Evolutionary conservation across 352 stramenopile species (phyloP).

Genomic region (Pythium phragmitis): DNA sequence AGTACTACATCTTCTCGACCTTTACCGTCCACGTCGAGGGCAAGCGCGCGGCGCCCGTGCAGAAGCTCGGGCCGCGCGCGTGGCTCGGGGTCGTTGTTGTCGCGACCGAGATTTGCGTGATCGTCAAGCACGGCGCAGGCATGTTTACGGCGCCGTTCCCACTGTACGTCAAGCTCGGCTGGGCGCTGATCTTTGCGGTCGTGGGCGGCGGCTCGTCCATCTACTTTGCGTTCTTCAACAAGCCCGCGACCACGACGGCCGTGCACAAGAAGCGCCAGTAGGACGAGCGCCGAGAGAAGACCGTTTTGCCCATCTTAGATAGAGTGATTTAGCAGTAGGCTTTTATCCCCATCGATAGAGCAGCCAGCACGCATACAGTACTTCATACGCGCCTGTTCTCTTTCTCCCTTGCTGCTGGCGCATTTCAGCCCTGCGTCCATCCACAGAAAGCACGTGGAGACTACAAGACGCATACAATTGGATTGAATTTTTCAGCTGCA

Average conservation of each 20-base stretch:
- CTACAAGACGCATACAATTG: too few relatives aligned
- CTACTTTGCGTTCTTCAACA: constrained; percentile 84
- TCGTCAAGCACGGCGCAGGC: constrained; percentile 79
- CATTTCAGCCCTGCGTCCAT: too few relatives aligned
- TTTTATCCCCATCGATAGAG: constrained; percentile 23
- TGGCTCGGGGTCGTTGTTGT: constrained; percentile 85
- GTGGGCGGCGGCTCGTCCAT: constrained; percentile 75
- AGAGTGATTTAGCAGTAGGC: constrained; percentile 25
- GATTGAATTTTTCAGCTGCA: too few relatives aligned
- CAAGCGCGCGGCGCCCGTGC: constrained; percentile 54
- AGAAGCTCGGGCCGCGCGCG: constrained; percentile 78
- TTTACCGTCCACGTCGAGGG: constrained; percentile 73
- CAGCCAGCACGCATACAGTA: constrained; percentile 14
- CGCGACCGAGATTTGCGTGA: constrained; percentile 71
- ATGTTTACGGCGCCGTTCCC: constrained; percentile 90
- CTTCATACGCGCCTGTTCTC: neutral
- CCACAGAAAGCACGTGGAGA: too few relatives aligned
- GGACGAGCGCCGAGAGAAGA: neutral
- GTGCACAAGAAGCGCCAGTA: constrained; percentile 19
- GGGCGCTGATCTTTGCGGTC: constrained; percentile 72
- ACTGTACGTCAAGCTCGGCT: constrained; percentile 74
- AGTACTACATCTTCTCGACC: constrained; percentile 90
- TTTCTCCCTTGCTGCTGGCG: too few relatives aligned
- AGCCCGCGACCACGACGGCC: constrained; percentile 15
- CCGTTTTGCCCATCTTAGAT: constrained; percentile 13